Conservation (phyloP, 176 grass and related monocot species). For the Zea mays region Zm-B73-REFERENCE-NAM-5.0 NC_050098.1:207530501-207531000, state of each 20-base stretch:
- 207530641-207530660: background rate
- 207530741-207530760: constrained; percentile 73
- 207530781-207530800: constrained; percentile 73
- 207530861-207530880: constrained; percentile 29
- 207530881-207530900: background rate
- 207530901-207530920: background rate
- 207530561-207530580: constrained; percentile 77
- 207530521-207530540: background rate
- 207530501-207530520: constrained; percentile 2
- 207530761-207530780: constrained; percentile 86
- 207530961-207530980: background rate
- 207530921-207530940: background rate
- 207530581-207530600: constrained; percentile 83
- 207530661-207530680: constrained; percentile 4
- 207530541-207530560: constrained; percentile 46
- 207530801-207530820: constrained; percentile 77
- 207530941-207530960: background rate
- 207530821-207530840: constrained; percentile 86
- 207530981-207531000: background rate
- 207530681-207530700: constrained; percentile 47
- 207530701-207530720: constrained; percentile 79
- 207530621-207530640: background rate
- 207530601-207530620: constrained; percentile 74
- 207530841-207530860: constrained; percentile 91
- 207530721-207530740: constrained; percentile 72